phyloP scores from a whole-genome alignment of 2,329 filamentous ascomycete species.

The Verticillium tricorpus region DNA sequence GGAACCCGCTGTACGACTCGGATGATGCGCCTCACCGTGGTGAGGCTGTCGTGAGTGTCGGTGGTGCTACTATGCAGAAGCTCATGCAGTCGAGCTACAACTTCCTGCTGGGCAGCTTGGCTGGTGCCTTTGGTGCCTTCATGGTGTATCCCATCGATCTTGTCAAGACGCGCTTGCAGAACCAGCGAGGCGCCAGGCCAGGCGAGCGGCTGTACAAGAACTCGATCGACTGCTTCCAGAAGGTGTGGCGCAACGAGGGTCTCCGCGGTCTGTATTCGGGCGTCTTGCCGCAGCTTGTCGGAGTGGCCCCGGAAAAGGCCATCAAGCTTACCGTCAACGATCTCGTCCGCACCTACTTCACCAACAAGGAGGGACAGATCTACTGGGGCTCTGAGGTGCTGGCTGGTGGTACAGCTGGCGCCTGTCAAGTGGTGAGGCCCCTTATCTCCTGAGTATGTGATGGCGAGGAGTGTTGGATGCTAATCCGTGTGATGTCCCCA shows the following conservation, averaged over 20 bases:
- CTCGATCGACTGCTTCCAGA: constrained; percentile 89
- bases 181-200: constrained; percentile 78
- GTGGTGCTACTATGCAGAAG: constrained; percentile 48
- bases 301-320: constrained; percentile 98
- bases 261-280: constrained; percentile 88
- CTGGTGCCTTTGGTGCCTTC: constrained; percentile 95
- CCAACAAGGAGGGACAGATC: constrained; percentile 71
- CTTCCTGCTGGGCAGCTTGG: constrained; percentile 83
- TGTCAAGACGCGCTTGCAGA: constrained; percentile 98
- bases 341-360: constrained; percentile 72
- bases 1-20: constrained; percentile 51
- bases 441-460: background rate
- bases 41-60: constrained; percentile 43
- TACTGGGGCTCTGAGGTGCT: constrained; percentile 68
- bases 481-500: constrained; percentile 26
- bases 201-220: constrained; percentile 94
- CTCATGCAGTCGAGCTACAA: constrained; percentile 79
- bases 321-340: constrained; percentile 99
- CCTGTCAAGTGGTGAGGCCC: constrained; percentile 84
- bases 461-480: constrained; percentile 1
- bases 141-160: constrained; percentile 99
- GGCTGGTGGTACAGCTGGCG: constrained; percentile 85
- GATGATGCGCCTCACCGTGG: constrained; percentile 37
- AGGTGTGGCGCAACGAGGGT: constrained; percentile 91
- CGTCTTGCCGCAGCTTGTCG: constrained; percentile 89